These are phyloP conservation scores for Glycyrrhiza uralensis DNA, from an alignment of 306 rosid genomes.

Conservation along the genomic window DNA sequence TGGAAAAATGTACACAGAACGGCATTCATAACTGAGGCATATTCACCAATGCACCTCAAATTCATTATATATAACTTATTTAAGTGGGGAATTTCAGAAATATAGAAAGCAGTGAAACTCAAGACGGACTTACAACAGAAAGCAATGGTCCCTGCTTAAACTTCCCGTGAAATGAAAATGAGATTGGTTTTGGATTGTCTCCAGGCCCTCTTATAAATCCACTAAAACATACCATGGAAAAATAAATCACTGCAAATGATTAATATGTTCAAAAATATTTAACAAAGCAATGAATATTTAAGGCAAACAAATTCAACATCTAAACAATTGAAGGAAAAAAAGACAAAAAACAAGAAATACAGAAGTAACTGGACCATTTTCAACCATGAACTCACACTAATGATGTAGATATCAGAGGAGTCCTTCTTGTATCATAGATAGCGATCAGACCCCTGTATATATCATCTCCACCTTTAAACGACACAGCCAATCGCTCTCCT, in stretches of 20 bases:
- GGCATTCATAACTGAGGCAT: background rate
- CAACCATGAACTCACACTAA: conserved; percentile 64
- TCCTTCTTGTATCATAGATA: conserved; percentile 74
- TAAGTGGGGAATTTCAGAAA: background rate
- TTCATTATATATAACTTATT: background rate
- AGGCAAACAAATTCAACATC: background rate
- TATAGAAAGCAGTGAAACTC: background rate
- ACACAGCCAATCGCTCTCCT: conserved; percentile 92
- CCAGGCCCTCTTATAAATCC: conserved; percentile 99
- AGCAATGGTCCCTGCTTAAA: conserved; percentile 93
- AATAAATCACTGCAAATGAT: background rate
- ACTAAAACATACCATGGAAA: conserved; percentile 39
- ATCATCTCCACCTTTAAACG: conserved; percentile 76
- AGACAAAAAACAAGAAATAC: background rate
- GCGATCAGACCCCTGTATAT: conserved; percentile 78
- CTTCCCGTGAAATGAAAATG: conserved; percentile 79
- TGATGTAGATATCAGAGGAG: conserved; percentile 72
- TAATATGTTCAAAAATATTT: background rate
- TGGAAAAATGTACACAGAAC: background rate
- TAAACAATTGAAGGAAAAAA: background rate
- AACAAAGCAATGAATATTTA: background rate
- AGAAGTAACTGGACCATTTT: background rate
- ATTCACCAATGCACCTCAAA: background rate
- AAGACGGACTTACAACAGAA: conserved; percentile 64
- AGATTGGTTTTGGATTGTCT: conserved; percentile 67